Conservation (phyloP, 441 rosid genomes). For the Euphorbia corollata region DNA sequence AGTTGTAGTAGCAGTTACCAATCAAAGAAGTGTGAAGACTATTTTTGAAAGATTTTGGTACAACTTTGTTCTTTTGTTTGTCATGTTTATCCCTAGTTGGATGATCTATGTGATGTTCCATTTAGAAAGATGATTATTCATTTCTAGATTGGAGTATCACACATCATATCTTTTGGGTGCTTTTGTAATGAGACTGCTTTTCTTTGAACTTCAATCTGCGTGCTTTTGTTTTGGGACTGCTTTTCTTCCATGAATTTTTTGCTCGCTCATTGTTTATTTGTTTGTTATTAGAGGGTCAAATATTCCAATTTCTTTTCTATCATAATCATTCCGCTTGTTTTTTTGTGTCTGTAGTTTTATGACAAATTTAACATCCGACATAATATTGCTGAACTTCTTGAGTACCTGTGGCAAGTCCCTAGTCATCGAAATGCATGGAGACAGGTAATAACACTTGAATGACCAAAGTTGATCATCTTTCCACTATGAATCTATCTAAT, state of each 20-base stretch:
- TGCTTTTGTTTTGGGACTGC: background rate
- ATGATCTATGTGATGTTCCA: background rate
- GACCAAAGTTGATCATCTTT: background rate
- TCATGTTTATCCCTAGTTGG: background rate
- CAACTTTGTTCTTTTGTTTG: background rate
- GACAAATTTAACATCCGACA: constrained; percentile 98
- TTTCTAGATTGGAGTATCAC: background rate
- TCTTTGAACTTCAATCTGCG: background rate
- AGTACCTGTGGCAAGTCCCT: constrained; percentile 98
- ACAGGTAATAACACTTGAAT: constrained; percentile 45
- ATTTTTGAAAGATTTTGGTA: too few species aligned
- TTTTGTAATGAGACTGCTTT: background rate
- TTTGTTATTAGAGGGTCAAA: background rate
- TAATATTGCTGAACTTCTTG: constrained; percentile 95
- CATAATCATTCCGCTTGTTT: constrained; percentile 4
- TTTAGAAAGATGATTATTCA: background rate
- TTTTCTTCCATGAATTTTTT: background rate
- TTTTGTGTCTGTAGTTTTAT: constrained; percentile 59
- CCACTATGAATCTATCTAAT: background rate
- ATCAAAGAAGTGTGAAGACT: background rate
- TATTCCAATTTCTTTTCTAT: background rate
- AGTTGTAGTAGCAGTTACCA: background rate
- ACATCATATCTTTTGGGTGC: background rate
- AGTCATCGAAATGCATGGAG: constrained; percentile 96
- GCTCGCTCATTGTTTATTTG: background rate